A percentile compares a stretch with the other conserved stretches of the same genome.
Conservation (phyloP, 805 yeast species). For the Candida nonsorbophila region DNA sequence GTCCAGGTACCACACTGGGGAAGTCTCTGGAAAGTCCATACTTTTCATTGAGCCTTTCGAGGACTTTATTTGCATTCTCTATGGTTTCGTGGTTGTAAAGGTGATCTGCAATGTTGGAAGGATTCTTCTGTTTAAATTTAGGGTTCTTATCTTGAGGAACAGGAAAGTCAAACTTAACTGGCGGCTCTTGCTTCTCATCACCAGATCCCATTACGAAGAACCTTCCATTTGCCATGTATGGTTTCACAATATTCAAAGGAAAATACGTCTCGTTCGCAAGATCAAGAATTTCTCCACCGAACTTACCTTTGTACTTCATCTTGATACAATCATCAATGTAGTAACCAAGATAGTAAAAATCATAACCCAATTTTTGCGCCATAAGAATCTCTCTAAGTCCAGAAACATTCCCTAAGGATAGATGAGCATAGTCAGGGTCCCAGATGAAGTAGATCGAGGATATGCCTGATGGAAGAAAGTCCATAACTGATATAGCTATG, state of each 20-base stretch:
- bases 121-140: slow-evolving; percentile 1
- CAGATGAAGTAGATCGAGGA: slow-evolving; percentile 86
- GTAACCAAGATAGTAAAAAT: slow-evolving; percentile 74
- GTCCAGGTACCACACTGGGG: slow-evolving; percentile 8
- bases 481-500: slow-evolving; percentile 73
- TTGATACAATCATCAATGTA: slow-evolving; percentile 75
- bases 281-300: slow-evolving; percentile 72
- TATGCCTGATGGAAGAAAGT: slow-evolving; percentile 67
- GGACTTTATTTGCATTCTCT: slow-evolving; percentile 13
- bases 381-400: slow-evolving; percentile 66
- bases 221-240: slow-evolving; percentile 20
- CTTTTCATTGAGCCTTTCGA: slow-evolving; percentile 7
- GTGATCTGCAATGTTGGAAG: slow-evolving; percentile 14
- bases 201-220: slow-evolving; percentile 21
- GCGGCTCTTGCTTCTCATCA: slow-evolving; percentile 1
- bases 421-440: slow-evolving; percentile 71
- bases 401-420: slow-evolving; percentile 73
- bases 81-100: slow-evolving; percentile 12
- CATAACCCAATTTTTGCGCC: slow-evolving; percentile 38
- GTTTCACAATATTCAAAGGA: slow-evolving; percentile 26
- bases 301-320: slow-evolving; percentile 76
- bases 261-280: slow-evolving; percentile 42
- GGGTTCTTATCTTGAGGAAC: slow-evolving; percentile 1
- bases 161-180: slow-evolving; percentile 10
- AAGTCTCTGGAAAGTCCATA: slow-evolving; percentile 8